Conservation (phyloP, 495 filamentous ascomycete species). For the Aeminium ludgeri region DNA sequence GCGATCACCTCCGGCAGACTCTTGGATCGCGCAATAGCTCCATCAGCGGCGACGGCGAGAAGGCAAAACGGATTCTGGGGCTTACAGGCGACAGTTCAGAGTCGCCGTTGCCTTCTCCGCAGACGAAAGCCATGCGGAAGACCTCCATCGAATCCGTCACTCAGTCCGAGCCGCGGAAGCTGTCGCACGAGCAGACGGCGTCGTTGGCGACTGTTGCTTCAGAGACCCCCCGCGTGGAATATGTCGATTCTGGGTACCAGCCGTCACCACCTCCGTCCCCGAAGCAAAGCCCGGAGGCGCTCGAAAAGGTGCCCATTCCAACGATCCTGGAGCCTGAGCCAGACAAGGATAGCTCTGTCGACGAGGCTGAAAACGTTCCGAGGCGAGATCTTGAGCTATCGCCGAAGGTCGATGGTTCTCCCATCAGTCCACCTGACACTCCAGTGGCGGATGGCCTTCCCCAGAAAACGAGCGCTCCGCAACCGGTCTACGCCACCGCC, state of each 20-base stretch:
- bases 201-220: background rate
- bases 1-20: conserved; percentile 18
- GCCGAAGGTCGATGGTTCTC: background rate
- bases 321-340: conserved; percentile 3
- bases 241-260: conserved; percentile 63
- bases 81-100: conserved; percentile 1
- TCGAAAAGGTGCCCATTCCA: background rate
- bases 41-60: conserved; percentile 1
- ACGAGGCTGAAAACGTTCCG: too few relatives aligned
- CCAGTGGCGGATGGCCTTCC: conserved; percentile 28
- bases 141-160: conserved; percentile 1
- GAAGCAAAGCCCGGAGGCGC: background rate
- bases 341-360: background rate
- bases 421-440: conserved; percentile 46
- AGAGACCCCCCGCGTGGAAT: conserved; percentile 21
- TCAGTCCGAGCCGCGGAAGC: background rate
- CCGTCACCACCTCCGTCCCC: conserved; percentile 70
- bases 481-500: conserved; percentile 22
- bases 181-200: conserved; percentile 1
- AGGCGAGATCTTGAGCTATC: too few relatives aligned
- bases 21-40: conserved; percentile 15
- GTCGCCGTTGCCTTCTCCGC: background rate
- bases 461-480: conserved; percentile 4
- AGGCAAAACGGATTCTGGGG: conserved; percentile 28
- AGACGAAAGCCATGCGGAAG: background rate